Base-by-base conservation (phyloP, 1,284 basidiomycete species). In the Abortiporus biennis region DNA sequence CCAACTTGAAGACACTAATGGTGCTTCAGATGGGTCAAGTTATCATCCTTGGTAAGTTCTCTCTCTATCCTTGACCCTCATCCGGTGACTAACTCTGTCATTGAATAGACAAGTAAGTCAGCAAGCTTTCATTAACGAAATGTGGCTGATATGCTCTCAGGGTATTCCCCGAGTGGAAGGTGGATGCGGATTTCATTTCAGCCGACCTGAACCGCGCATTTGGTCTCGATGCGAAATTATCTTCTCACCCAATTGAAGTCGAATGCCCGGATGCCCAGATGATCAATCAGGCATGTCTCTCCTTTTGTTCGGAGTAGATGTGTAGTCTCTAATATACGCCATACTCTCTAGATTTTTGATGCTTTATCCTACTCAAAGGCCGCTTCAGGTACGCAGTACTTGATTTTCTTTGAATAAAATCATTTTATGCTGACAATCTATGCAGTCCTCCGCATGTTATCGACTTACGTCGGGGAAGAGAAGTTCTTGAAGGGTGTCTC, bases 191-290 rank as follows among this genome's bases (percentile, higher is more conserved):
- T 37, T 89, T 88, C 57, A 80, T 88, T 48, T 71, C 71, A 11
- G 61, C 65, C n/a, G 72, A 81, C 54, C 64, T 85, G 27, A 71
- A 72, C 47, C 61, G 66, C 22, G 92, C 94, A 11, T 74, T 96
- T 24, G 68, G 71, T 27, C 76, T 97, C 43, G 95, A 99, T 57
- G 80, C 89, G 8, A 92, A 94, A 62, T 70, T 88, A 12, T 95
- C 92, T 12, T 94, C 91, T 23, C 95, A 99, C 63, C 89, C 94
- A 1, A 92, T 99, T 56, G 92, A 99, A 64, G 91, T 97, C 16
- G 85, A 86, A 6, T 92, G 87, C 56, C 88, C 89, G 0, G 88
- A 94, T 58, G 85, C 89, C 11, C 85, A 88, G 56, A 78, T 87
- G 59, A 87, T 93, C 54, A 86, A 86, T 59, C 86, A 92, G 69